A percentile compares a stretch with the other conserved stretches of the same genome.
Conservation (phyloP, 768 basidiomycete genomes). For the Galerina sulciceps region DNA sequence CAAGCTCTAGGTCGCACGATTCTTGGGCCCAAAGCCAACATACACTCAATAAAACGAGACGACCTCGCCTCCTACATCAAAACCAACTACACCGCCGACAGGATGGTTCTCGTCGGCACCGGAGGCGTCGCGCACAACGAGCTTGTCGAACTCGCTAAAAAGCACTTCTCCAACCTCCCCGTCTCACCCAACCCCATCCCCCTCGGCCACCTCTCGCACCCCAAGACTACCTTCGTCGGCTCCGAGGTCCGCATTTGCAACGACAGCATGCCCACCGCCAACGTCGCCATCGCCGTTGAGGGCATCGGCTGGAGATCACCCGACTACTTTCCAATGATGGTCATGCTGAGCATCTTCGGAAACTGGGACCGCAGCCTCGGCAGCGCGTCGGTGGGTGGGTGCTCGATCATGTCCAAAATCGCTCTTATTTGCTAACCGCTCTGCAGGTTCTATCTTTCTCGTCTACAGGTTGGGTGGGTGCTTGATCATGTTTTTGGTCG, state of each 20-base stretch:
- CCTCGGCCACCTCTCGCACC: slow-evolving; percentile 78
- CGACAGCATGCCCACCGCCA: slow-evolving; percentile 85
- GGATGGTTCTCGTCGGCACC: slow-evolving; percentile 97
- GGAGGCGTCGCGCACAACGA: slow-evolving; percentile 93
- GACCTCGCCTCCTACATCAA: too few species aligned
- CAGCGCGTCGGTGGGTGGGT: too few species aligned
- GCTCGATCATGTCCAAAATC: too few species aligned
- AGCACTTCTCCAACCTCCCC: too few species aligned
- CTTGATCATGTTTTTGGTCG: too few species aligned
- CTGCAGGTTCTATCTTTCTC: too few species aligned
- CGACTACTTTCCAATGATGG: slow-evolving; percentile 99
- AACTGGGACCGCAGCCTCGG: too few species aligned
- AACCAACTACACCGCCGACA: slow-evolving; percentile 98
- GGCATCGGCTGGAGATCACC: slow-evolving; percentile 98
- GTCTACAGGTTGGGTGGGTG: too few species aligned
- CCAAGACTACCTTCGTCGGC: slow-evolving; percentile 85
- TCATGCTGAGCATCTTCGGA: slow-evolving; percentile 96
- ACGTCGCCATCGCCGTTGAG: slow-evolving; percentile 96
- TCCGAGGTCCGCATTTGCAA: slow-evolving; percentile 96
- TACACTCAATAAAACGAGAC: too few species aligned
- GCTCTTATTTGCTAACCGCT: too few species aligned
- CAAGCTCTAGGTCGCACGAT: too few species aligned
- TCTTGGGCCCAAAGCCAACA: too few species aligned
- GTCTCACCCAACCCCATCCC: slow-evolving; percentile 87
- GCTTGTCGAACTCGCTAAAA: slow-evolving; percentile 93